These are phyloP conservation scores for Aspergillus mulundensis DNA, from an alignment of 495 filamentous ascomycete genomes.

Conservation along the genomic window DNA sequence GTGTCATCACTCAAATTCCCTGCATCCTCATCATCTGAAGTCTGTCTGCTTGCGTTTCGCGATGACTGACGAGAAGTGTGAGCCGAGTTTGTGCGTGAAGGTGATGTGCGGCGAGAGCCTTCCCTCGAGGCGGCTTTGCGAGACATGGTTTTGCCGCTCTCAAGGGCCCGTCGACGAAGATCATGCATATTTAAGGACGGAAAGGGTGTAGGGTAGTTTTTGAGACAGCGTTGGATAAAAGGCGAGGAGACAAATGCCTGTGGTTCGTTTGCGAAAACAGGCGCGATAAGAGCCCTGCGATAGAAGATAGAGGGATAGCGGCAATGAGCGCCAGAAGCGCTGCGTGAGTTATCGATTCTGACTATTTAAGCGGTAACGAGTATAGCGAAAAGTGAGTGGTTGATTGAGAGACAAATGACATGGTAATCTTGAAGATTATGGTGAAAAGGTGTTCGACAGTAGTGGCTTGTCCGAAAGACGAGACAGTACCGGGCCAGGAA, in stretches of 20 bases:
- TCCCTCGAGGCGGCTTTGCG: constrained; percentile 76
- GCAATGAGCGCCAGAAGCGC: not conserved
- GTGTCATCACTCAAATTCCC: constrained; percentile 64
- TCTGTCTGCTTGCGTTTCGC: constrained; percentile 50
- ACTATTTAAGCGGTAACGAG: constrained; percentile 19
- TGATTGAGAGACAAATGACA: constrained; percentile 27
- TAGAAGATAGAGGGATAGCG: not conserved
- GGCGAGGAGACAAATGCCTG: not conserved
- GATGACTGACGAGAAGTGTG: constrained; percentile 59
- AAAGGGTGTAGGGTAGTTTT: no score
- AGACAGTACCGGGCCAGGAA: not conserved
- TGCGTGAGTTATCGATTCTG: not conserved
- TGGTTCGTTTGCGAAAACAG: not conserved
- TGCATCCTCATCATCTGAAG: constrained; percentile 76
- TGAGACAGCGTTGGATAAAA: not conserved
- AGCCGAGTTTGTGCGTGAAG: constrained; percentile 60
- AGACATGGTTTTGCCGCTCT: constrained; percentile 89
- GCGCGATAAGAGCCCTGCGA: not conserved
- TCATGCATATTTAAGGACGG: constrained; percentile 36
- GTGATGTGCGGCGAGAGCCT: constrained; percentile 61
- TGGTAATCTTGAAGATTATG: constrained; percentile 16
- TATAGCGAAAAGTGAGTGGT: constrained; percentile 11
- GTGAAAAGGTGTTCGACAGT: not conserved
- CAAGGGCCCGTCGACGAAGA: constrained; percentile 72
- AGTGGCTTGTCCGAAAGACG: not conserved